Evolutionary conservation across 371 early-diverging fungal species (phyloP).

Genomic region (Circinella umbellata): DNA sequence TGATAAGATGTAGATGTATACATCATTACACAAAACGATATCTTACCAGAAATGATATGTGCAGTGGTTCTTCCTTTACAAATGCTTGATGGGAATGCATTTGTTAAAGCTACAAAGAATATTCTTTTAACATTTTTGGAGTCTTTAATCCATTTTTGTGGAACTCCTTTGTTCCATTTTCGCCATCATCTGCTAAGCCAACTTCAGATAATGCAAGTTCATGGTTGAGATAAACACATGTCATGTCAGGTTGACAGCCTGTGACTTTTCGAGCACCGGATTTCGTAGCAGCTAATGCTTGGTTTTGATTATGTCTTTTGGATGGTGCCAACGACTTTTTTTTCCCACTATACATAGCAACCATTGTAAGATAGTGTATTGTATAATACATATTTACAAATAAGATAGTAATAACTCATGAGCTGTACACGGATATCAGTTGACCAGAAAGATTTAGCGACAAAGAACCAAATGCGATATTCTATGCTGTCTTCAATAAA

Average conservation of each 20-base stretch:
- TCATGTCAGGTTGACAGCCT: slow-evolving; percentile 13
- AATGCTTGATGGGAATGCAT: too few relatives aligned
- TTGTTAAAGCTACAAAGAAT: too few relatives aligned
- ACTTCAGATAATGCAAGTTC: slow-evolving; percentile 13
- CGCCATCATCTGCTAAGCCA: slow-evolving; percentile 9
- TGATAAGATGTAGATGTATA: too few relatives aligned
- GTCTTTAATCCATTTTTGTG: not conserved
- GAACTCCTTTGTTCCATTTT: slow-evolving; percentile 14
- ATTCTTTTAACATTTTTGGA: slow-evolving; percentile 10
- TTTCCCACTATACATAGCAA: not conserved
- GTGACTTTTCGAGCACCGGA: not conserved
- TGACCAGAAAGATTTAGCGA: not conserved
- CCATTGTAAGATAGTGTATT: not conserved
- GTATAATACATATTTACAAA: not conserved
- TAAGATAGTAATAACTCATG: not conserved
- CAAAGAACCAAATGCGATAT: not conserved
- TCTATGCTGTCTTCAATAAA: not conserved
- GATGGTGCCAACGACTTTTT: not conserved
- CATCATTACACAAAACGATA: too few relatives aligned
- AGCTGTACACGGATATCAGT: not conserved
- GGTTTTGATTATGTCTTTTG: slow-evolving; percentile 8
- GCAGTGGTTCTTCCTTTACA: too few relatives aligned
- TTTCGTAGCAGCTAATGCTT: not conserved
- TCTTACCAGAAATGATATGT: too few relatives aligned
- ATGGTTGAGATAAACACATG: slow-evolving; percentile 1